A percentile compares a stretch with the other conserved stretches of the same genome.
Evolutionary conservation across 2,329 filamentous ascomycete genomes (phyloP).

Genomic region (Rugonectria rugulosa): DNA sequence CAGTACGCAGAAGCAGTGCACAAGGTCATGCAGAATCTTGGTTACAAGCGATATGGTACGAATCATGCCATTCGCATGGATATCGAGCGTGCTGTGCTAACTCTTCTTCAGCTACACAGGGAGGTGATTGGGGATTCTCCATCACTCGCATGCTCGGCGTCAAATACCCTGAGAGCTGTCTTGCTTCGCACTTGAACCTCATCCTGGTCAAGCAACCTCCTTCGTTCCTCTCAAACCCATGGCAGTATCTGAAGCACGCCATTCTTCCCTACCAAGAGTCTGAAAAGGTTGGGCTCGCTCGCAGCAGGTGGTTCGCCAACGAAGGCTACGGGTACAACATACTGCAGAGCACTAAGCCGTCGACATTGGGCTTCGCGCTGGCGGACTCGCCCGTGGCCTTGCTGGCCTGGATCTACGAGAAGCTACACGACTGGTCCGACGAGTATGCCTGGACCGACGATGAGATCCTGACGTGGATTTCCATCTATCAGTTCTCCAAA

Average conservation of each 20-base stretch:
- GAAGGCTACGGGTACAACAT: constrained; percentile 54
- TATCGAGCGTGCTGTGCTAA: not conserved
- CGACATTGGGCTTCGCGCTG: constrained; percentile 75
- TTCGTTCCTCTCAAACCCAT: constrained; percentile 58
- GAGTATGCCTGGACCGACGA: constrained; percentile 77
- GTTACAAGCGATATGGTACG: constrained; percentile 54
- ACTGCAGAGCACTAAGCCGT: constrained; percentile 68
- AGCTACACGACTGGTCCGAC: constrained; percentile 80
- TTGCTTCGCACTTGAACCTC: constrained; percentile 55
- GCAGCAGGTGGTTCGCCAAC: constrained; percentile 63
- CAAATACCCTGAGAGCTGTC: constrained; percentile 65
- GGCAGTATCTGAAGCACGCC: constrained; percentile 62
- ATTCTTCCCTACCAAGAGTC: constrained; percentile 56
- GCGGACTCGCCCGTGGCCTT: constrained; percentile 74
- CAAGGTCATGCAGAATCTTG: constrained; percentile 72
- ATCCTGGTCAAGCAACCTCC: constrained; percentile 63
- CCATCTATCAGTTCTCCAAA: constrained; percentile 74
- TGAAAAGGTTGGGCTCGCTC: constrained; percentile 53
- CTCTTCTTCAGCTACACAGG: constrained; percentile 55
- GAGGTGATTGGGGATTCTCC: constrained; percentile 75
- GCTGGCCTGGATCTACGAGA: constrained; percentile 83
- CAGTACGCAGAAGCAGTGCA: constrained; percentile 64
- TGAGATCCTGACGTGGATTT: constrained; percentile 78
- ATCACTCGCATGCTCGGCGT: constrained; percentile 69
- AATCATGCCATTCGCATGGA: no score